These are phyloP conservation scores for Sungouiozyma ichnusensis DNA, from an alignment of 805 yeast genomes.

Conservation along the genomic window DNA sequence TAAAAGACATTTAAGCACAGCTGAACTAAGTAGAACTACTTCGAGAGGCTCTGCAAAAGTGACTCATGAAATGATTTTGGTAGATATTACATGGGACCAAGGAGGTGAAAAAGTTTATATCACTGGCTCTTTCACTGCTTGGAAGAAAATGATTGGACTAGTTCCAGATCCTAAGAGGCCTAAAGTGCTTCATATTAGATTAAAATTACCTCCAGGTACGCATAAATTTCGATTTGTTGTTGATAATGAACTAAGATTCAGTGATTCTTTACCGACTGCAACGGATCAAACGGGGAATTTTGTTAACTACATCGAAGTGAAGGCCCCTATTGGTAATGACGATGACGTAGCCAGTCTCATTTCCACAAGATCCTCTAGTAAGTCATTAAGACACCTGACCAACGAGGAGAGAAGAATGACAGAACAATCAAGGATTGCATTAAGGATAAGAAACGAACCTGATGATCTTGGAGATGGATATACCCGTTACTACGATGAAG, in stretches of 20 bases:
- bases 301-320: conserved; percentile 79
- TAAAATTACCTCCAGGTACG: conserved; percentile 78
- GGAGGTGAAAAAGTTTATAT: conserved; percentile 92
- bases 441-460: conserved; percentile 27
- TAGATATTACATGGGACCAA: conserved; percentile 86
- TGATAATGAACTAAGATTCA: conserved; percentile 81
- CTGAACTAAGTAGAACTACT: conserved; percentile 1
- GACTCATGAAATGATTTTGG: conserved; percentile 29
- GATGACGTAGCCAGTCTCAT: conserved; percentile 1
- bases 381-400: not conserved
- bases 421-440: conserved; percentile 41
- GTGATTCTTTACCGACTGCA: conserved; percentile 83
- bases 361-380: not conserved
- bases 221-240: conserved; percentile 89
- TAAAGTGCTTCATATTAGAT: conserved; percentile 44
- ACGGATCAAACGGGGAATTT: conserved; percentile 94
- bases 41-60: conserved; percentile 14
- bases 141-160: conserved; percentile 95
- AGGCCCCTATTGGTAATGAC: conserved; percentile 26
- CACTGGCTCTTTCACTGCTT: conserved; percentile 94
- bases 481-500: conserved; percentile 60
- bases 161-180: conserved; percentile 29
- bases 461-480: conserved; percentile 76
- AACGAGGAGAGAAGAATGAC: conserved; percentile 11
- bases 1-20: conserved; percentile 1